Evolutionary conservation across 176 grass and related monocot species (phyloP).

Genomic region (Ensete glaucum): DNA sequence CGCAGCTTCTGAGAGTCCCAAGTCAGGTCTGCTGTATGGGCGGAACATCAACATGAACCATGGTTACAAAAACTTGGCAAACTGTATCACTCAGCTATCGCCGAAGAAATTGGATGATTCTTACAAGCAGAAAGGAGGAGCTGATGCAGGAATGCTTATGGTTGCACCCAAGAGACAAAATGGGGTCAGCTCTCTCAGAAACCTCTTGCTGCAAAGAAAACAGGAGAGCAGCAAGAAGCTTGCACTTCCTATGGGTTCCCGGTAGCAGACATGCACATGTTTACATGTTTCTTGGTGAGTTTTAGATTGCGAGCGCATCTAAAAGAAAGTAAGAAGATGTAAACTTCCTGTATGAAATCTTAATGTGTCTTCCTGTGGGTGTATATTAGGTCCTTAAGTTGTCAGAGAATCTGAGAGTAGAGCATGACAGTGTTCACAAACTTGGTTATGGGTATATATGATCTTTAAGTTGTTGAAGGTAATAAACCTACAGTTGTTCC

Average conservation of each 20-base stretch:
- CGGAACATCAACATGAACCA: background rate
- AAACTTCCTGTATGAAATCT: background rate
- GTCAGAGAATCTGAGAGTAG: too few relatives aligned
- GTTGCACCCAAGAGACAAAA: constrained; percentile 1
- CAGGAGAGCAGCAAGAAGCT: background rate
- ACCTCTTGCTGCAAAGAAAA: constrained; percentile 1
- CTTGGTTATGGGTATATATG: too few relatives aligned
- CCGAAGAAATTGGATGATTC: background rate
- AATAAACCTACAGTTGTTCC: too few relatives aligned
- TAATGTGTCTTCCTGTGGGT: background rate
- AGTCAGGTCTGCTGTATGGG: background rate
- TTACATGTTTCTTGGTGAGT: background rate
- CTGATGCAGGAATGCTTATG: background rate
- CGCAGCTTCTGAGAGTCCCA: background rate
- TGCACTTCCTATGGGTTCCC: background rate
- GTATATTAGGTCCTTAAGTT: background rate
- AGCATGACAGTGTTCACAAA: too few relatives aligned
- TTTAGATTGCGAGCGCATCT: background rate
- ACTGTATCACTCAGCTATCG: background rate
- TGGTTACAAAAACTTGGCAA: background rate
- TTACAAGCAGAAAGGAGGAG: background rate
- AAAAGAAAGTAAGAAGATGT: too few relatives aligned
- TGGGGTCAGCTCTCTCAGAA: background rate
- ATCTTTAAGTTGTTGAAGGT: too few relatives aligned
- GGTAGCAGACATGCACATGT: too few relatives aligned